A percentile compares a stretch with the other conserved stretches of the same genome.
phyloP scores from a whole-genome alignment of 345 rosid species.

The Murraya koenigii region DNA sequence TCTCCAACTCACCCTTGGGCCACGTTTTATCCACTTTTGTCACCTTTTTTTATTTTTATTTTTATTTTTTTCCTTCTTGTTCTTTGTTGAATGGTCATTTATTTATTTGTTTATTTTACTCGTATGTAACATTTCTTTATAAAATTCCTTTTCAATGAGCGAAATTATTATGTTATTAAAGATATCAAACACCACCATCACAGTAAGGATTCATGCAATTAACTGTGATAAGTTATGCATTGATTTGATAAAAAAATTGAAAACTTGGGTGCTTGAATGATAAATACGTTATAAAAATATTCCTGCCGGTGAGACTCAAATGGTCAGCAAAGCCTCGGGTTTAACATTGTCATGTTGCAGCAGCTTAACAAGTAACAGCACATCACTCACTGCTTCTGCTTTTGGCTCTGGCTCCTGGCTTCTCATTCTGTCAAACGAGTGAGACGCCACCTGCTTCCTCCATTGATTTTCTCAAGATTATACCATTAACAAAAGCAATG shows the following conservation, averaged over 20 bases:
- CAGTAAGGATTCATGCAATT: not conserved
- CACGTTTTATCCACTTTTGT: not conserved
- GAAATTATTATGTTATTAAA: no score
- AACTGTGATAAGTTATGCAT: not conserved
- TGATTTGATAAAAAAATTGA: not conserved
- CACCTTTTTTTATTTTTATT: no score
- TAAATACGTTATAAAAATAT: not conserved
- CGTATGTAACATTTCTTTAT: no score
- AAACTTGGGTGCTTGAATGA: not conserved
- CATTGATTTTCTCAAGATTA: conserved; percentile 17
- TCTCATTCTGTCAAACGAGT: conserved; percentile 4
- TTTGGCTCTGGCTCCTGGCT: not conserved
- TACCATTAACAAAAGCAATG: not conserved
- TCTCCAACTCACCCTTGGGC: not conserved
- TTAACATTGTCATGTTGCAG: not conserved
- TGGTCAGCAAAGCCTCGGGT: conserved; percentile 1
- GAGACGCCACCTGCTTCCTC: conserved; percentile 16
- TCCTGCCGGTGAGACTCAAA: not conserved
- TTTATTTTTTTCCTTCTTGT: no score
- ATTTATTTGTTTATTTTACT: no score
- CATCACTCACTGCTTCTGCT: not conserved
- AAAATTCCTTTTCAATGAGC: no score
- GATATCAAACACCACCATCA: no score
- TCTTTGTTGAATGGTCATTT: not conserved
- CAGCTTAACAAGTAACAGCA: not conserved